Percentiles rank a stretch among this genome's conserved stretches.
These are phyloP conservation scores for Saccharomycopsis babjevae DNA, from an alignment of 805 yeast species.

Conservation along the genomic window DNA sequence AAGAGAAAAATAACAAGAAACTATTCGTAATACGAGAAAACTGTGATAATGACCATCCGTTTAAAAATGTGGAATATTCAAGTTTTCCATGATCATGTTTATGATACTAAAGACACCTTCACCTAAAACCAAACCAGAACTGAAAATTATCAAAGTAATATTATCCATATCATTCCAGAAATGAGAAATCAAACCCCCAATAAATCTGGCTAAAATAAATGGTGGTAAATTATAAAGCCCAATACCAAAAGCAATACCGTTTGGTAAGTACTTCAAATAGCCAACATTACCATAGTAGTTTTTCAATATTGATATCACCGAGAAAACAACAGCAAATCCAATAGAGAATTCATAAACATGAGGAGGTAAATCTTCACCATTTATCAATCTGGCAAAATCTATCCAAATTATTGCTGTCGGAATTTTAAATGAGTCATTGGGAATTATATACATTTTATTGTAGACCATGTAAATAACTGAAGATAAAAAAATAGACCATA, in stretches of 20 bases:
- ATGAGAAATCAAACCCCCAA: slow-evolving; percentile 71
- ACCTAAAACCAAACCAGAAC: slow-evolving; percentile 88
- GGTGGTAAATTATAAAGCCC: slow-evolving; percentile 93
- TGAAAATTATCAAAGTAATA: slow-evolving; percentile 48
- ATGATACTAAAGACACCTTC: slow-evolving; percentile 85
- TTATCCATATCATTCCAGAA: slow-evolving; percentile 46
- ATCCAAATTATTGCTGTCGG: slow-evolving; percentile 97
- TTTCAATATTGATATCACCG: slow-evolving; percentile 52
- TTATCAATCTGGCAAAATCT: slow-evolving; percentile 86
- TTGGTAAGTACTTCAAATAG: slow-evolving; percentile 53
- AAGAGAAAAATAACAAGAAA: background rate
- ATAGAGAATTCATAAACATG: slow-evolving; percentile 53
- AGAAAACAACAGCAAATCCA: slow-evolving; percentile 58
- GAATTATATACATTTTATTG: slow-evolving; percentile 74
- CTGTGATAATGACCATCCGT: background rate
- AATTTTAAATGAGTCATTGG: slow-evolving; percentile 68
- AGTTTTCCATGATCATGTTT: slow-evolving; percentile 66
- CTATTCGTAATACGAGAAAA: background rate
- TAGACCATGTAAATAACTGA: slow-evolving; percentile 76
- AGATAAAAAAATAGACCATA: slow-evolving; percentile 73
- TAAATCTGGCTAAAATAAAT: slow-evolving; percentile 84
- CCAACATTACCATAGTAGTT: slow-evolving; percentile 33
- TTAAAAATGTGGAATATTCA: slow-evolving; percentile 52
- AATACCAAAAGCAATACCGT: slow-evolving; percentile 95
- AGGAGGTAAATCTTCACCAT: slow-evolving; percentile 85